phyloP scores from a whole-genome alignment of 2,329 filamentous ascomycete species.

The Rutstroemia sp. region DNA sequence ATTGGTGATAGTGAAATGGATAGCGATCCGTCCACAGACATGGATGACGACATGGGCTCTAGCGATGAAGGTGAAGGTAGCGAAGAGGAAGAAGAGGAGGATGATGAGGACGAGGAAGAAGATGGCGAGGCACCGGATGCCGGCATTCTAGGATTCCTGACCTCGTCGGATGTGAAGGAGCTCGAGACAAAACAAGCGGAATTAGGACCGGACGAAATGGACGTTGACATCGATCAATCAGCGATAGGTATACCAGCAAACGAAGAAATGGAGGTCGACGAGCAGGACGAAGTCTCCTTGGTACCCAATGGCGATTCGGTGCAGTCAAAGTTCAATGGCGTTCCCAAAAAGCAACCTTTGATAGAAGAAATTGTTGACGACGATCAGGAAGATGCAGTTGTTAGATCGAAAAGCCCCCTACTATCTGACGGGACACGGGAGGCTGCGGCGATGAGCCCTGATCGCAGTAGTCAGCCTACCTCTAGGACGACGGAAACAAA shows the following conservation, averaged over 20 bases:
- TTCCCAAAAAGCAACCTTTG: background rate
- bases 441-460: slow-evolving; percentile 23
- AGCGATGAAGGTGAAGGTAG: slow-evolving; percentile 57
- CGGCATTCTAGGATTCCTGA: slow-evolving; percentile 28
- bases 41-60: slow-evolving; percentile 33
- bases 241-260: background rate
- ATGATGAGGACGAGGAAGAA: slow-evolving; percentile 31
- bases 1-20: slow-evolving; percentile 21
- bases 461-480: slow-evolving; percentile 31
- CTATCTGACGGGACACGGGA: slow-evolving; percentile 6
- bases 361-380: slow-evolving; percentile 3
- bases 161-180: slow-evolving; percentile 25
- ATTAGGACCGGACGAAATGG: slow-evolving; percentile 8
- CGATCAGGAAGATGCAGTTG: background rate
- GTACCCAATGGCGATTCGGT: slow-evolving; percentile 22
- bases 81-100: slow-evolving; percentile 40
- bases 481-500: slow-evolving; percentile 31
- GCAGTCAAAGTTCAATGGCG: background rate
- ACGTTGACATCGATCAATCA: slow-evolving; percentile 3
- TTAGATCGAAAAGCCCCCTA: background rate
- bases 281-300: slow-evolving; percentile 26
- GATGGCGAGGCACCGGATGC: slow-evolving; percentile 35
- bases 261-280: slow-evolving; percentile 8
- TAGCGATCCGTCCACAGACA: slow-evolving; percentile 19
- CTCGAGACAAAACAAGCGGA: slow-evolving; percentile 27